A percentile compares a stretch with the other conserved stretches of the same genome.
These are phyloP conservation scores for Aspergillus intermedius DNA, from an alignment of 2,329 filamentous ascomycete genomes.

Conservation along the genomic window DNA sequence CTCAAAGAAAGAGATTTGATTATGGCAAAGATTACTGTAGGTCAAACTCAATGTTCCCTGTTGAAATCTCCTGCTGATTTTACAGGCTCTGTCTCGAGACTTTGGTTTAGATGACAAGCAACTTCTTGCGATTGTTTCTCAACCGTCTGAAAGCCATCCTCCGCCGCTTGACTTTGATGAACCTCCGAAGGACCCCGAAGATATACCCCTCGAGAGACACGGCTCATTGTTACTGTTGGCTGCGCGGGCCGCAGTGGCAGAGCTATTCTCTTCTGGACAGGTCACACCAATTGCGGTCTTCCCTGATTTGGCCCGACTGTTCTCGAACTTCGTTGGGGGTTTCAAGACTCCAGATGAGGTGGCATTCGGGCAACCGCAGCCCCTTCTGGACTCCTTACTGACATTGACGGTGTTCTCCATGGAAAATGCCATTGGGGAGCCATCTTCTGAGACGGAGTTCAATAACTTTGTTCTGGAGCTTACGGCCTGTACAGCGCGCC, in stretches of 20 bases:
- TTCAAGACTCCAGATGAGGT: constrained; percentile 31
- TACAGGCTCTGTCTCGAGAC: constrained; percentile 48
- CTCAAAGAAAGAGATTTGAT: constrained; percentile 50
- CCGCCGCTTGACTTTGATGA: constrained; percentile 49
- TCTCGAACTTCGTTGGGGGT: constrained; percentile 47
- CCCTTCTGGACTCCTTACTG: constrained; percentile 50
- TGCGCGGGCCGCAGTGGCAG: constrained; percentile 45
- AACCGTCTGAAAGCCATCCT: constrained; percentile 31
- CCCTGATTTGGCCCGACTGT: constrained; percentile 46
- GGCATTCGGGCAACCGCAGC: constrained; percentile 43
- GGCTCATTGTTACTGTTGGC: constrained; percentile 50
- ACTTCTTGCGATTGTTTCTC: constrained; percentile 41
- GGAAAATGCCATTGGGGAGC: constrained; percentile 40
- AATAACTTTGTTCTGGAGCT: constrained; percentile 46
- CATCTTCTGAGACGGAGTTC: constrained; percentile 47
- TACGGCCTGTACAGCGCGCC: constrained; percentile 31
- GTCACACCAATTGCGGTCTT: constrained; percentile 43
- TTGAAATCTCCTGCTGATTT: background rate
- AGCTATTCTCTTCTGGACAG: constrained; percentile 42
- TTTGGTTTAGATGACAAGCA: constrained; percentile 45
- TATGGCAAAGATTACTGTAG: constrained; percentile 50
- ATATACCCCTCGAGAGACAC: constrained; percentile 52
- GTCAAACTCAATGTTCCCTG: constrained; percentile 7
- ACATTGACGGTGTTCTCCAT: constrained; percentile 47
- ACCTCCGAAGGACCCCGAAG: constrained; percentile 45